These are phyloP conservation scores for Alternaria sp. DNA, from an alignment of 2,329 filamentous ascomycete genomes.

Conservation along the genomic window DNA sequence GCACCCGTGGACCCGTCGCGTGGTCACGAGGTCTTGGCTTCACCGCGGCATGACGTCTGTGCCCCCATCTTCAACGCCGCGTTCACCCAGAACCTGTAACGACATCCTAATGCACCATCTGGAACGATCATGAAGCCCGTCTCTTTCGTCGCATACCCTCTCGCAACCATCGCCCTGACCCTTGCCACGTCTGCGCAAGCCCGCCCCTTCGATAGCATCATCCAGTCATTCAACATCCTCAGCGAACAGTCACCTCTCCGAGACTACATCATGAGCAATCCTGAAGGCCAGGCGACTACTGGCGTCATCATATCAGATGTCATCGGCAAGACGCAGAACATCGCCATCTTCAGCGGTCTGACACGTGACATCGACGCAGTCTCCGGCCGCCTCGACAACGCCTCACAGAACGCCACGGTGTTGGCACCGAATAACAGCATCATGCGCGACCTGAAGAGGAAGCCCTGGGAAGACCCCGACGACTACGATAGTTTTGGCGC, in stretches of 20 bases:
- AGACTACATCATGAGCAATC: constrained; percentile 37
- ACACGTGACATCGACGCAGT: constrained; percentile 77
- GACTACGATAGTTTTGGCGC: constrained; percentile 74
- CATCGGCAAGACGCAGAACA: constrained; percentile 75
- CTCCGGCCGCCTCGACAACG: constrained; percentile 71
- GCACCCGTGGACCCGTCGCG: constrained; percentile 33
- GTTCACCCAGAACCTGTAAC: constrained; percentile 14
- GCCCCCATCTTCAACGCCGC: constrained; percentile 22
- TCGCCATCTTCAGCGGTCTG: constrained; percentile 85
- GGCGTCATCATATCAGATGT: constrained; percentile 80
- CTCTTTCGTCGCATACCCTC: constrained; percentile 31
- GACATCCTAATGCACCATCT: constrained; percentile 11
- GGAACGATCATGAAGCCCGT: constrained; percentile 36
- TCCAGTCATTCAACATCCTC: constrained; percentile 36
- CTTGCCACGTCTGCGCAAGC: constrained; percentile 42
- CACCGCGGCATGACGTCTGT: constrained; percentile 44
- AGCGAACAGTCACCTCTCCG: constrained; percentile 37
- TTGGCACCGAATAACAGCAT: constrained; percentile 86
- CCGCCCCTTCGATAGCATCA: constrained; percentile 38
- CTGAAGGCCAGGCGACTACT: constrained; percentile 37
- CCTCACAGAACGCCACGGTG: constrained; percentile 75
- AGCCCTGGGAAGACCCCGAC: constrained; percentile 80
- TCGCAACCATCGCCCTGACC: constrained; percentile 37
- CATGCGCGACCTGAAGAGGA: constrained; percentile 77
- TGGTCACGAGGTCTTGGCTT: constrained; percentile 43